A percentile compares a stretch with the other conserved stretches of the same genome.
Conservation (phyloP, 1,284 basidiomycete genomes). For the Fomitiporia mediterranea region DNA sequence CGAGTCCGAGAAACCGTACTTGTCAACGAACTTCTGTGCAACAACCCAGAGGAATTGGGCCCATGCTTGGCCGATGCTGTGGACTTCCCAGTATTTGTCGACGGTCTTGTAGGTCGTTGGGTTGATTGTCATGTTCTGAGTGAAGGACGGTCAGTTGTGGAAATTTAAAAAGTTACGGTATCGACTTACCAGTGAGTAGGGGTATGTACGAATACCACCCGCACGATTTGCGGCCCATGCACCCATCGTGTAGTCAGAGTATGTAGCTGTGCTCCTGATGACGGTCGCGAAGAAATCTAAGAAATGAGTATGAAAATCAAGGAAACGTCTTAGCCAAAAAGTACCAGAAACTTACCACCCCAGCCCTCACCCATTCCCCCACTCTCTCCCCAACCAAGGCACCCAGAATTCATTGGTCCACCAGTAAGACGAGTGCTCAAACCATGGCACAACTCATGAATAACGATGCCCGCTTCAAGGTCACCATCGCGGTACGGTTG, state of each 20-base stretch:
- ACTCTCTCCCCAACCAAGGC: slow-evolving; percentile 92
- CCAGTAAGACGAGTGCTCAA: slow-evolving; percentile 92
- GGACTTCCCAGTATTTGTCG: slow-evolving; percentile 91
- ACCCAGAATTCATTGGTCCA: slow-evolving; percentile 89
- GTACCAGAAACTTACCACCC: slow-evolving; percentile 51
- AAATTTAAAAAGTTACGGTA: not conserved
- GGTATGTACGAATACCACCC: slow-evolving; percentile 83
- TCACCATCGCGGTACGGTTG: slow-evolving; percentile 91
- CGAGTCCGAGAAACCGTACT: slow-evolving; percentile 74
- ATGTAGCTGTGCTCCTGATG: slow-evolving; percentile 69
- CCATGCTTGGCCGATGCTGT: slow-evolving; percentile 95
- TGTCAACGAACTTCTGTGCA: slow-evolving; percentile 68
- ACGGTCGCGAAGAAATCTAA: slow-evolving; percentile 78
- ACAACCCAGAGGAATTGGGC: slow-evolving; percentile 90
- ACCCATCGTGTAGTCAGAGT: slow-evolving; percentile 86
- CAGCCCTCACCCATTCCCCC: slow-evolving; percentile 97
- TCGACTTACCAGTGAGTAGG: slow-evolving; percentile 63
- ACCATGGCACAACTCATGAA: slow-evolving; percentile 87
- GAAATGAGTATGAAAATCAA: slow-evolving; percentile 24
- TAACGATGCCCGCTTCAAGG: slow-evolving; percentile 90
- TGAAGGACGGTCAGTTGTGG: not conserved
- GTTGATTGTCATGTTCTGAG: slow-evolving; percentile 72
- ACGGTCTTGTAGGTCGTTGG: slow-evolving; percentile 95
- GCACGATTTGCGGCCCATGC: slow-evolving; percentile 85
- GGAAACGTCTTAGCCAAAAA: not conserved